Percentiles rank a stretch among this genome's conserved stretches.
phyloP scores from a whole-genome alignment of 2,329 filamentous ascomycete genomes.

The Cladosporium oxysporum region DNA sequence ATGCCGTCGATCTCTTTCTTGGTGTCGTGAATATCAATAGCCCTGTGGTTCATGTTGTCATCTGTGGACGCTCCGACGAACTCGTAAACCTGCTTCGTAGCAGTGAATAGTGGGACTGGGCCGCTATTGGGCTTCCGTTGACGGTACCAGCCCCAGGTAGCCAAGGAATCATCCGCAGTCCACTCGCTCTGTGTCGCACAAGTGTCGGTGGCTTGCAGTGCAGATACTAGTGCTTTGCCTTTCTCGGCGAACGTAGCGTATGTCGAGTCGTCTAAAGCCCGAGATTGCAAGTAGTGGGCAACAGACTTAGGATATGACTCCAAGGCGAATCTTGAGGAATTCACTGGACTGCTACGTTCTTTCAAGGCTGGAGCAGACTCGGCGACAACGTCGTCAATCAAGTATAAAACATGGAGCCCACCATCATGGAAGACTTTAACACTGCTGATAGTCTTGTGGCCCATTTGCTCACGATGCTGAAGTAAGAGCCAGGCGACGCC shows the following conservation, averaged over 20 bases:
- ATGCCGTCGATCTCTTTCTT: conserved; percentile 3
- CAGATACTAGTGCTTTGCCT: not conserved
- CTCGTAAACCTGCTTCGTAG: conserved; percentile 8
- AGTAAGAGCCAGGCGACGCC: conserved; percentile 22
- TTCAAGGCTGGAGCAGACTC: not conserved
- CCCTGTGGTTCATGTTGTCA: conserved; percentile 4
- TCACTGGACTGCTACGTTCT: not conserved
- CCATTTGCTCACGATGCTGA: conserved; percentile 25
- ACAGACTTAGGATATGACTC: no score
- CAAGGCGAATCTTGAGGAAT: not conserved
- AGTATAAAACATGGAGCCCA: not conserved
- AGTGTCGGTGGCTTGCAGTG: not conserved
- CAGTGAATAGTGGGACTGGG: not conserved
- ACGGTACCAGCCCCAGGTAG: conserved; percentile 16
- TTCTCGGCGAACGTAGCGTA: conserved; percentile 1
- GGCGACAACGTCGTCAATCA: not conserved
- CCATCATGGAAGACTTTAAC: conserved; percentile 9
- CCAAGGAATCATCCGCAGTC: conserved; percentile 1
- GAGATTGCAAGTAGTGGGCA: not conserved
- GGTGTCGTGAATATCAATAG: conserved; percentile 2
- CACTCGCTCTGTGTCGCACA: conserved; percentile 12
- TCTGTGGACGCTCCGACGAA: conserved; percentile 13
- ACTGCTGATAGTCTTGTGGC: conserved; percentile 16
- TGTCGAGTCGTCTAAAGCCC: not conserved
- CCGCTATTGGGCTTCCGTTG: not conserved